A percentile compares a stretch with the other conserved stretches of the same genome.
Evolutionary conservation across 163 green algal genomes (phyloP).

Genomic region (Scenedesmus sp.): DNA sequence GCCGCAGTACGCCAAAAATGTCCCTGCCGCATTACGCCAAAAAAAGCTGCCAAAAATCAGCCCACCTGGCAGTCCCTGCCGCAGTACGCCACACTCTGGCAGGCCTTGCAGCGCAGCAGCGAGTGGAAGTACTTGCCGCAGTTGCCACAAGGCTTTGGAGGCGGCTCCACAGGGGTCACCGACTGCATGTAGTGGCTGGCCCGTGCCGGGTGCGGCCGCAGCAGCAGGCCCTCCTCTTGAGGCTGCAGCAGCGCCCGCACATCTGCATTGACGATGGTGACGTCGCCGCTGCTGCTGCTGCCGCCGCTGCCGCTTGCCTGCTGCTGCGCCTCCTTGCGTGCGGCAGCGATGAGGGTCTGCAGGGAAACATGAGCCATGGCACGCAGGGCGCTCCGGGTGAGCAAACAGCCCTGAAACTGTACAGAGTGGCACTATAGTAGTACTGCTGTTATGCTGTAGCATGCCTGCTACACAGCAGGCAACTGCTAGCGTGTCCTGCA

Average conservation of each 20-base stretch:
- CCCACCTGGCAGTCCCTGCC: not conserved
- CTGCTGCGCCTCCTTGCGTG: not conserved
- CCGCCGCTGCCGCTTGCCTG: conserved; percentile 7
- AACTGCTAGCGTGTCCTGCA: not conserved
- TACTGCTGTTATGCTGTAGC: too few species aligned
- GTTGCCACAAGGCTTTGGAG: not conserved
- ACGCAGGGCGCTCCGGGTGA: not conserved
- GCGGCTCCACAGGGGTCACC: too few species aligned
- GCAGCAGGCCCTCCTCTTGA: not conserved
- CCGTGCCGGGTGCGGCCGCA: not conserved
- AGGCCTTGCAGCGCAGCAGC: not conserved
- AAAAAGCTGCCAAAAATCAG: too few species aligned
- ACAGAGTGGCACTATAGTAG: not conserved
- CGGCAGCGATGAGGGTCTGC: not conserved
- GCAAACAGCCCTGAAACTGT: not conserved
- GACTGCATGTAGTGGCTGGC: not conserved
- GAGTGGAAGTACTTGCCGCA: not conserved
- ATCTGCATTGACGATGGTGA: not conserved
- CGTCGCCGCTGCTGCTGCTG: not conserved
- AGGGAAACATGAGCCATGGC: not conserved
- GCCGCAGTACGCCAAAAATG: too few species aligned
- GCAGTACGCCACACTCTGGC: conserved; percentile 28
- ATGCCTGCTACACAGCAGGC: not conserved
- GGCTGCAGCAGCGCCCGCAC: not conserved
- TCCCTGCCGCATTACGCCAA: too few species aligned